Conservation (phyloP, 1,284 basidiomycete species). For the Irpex rosettiformis region DNA sequence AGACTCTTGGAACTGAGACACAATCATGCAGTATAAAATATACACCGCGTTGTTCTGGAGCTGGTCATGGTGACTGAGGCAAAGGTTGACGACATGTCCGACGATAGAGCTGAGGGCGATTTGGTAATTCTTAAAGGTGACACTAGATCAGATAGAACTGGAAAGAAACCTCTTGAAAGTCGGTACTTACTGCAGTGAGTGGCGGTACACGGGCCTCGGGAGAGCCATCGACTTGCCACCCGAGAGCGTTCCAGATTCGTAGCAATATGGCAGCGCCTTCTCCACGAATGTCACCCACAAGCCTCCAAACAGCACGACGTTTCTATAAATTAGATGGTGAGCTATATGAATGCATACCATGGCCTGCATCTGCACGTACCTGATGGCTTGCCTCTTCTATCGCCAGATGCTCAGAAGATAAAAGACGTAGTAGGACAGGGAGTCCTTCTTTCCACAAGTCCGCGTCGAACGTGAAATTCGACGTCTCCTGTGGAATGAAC, state of each 20-base stretch:
- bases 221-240: constrained; percentile 62
- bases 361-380: no score
- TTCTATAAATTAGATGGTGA: constrained; percentile 47
- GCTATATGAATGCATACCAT: neutral
- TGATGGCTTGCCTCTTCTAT: constrained; percentile 94
- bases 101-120: constrained; percentile 82
- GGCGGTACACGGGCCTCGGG: constrained; percentile 43
- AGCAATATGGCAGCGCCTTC: constrained; percentile 87
- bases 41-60: constrained; percentile 88
- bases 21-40: constrained; percentile 94
- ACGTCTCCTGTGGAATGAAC: constrained; percentile 74
- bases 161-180: no score
- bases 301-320: constrained; percentile 92
- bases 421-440: constrained; percentile 77
- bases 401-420: constrained; percentile 87
- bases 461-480: constrained; percentile 69
- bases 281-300: constrained; percentile 92
- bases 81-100: constrained; percentile 88
- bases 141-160: no score
- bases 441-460: constrained; percentile 83
- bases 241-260: constrained; percentile 86
- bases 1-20: constrained; percentile 84
- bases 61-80: constrained; percentile 92
- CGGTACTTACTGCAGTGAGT: constrained; percentile 59
- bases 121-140: constrained; percentile 67